Evolutionary conservation across 768 basidiomycete genomes (phyloP).

Genomic region (Cubamyces lactineus): DNA sequence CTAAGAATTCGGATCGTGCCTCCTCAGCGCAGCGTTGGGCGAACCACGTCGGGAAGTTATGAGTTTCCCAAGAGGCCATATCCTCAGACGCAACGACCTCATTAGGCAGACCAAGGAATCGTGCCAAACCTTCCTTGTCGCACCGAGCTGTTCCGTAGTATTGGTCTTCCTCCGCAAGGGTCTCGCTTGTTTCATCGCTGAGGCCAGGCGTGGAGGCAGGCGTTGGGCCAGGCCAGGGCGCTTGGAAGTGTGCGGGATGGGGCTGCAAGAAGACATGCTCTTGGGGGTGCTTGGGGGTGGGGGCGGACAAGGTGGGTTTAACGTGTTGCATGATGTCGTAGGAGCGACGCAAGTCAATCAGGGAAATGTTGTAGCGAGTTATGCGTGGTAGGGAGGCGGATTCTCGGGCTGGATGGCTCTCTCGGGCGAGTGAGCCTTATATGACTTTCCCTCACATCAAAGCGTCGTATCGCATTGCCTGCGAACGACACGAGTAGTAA

Average conservation of each 20-base stretch:
- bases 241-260: conserved; percentile 1
- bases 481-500: neutral
- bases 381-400: too few relatives aligned
- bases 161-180: neutral
- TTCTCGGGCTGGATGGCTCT: too few relatives aligned
- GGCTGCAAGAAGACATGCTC: neutral
- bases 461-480: neutral
- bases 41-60: conserved; percentile 8
- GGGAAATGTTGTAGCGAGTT: too few relatives aligned
- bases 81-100: neutral
- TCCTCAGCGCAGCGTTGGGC: conserved; percentile 3
- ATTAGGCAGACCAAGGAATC: neutral
- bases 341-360: too few relatives aligned
- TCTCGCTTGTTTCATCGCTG: conserved; percentile 6
- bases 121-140: neutral
- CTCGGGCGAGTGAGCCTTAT: too few relatives aligned
- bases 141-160: neutral
- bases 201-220: conserved; percentile 7
- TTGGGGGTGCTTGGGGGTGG: too few relatives aligned
- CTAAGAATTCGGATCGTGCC: neutral
- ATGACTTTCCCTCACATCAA: too few relatives aligned
- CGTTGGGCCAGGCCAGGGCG: neutral
- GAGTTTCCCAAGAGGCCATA: neutral
- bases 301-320: too few relatives aligned
- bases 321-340: too few relatives aligned